phyloP scores from a whole-genome alignment of 1,284 basidiomycete genomes.

The Phellopilus nigrolimitatus region DNA sequence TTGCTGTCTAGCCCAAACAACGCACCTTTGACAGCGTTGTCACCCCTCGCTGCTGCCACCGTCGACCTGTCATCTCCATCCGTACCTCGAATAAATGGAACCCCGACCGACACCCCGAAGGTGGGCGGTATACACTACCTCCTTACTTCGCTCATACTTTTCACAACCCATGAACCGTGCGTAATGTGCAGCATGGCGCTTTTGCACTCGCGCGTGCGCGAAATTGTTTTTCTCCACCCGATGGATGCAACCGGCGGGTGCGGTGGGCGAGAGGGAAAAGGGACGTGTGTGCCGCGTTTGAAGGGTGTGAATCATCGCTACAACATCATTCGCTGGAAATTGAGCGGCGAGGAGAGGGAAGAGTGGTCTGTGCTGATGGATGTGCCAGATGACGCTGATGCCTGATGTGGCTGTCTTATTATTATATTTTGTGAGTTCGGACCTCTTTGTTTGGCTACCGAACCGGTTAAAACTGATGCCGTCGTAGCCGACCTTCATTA shows the following conservation, averaged over 20 bases:
- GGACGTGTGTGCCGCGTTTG: slow-evolving; percentile 64
- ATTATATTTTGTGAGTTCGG: neutral
- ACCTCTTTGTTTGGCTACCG: neutral
- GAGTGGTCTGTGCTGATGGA: neutral
- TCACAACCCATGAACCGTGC: slow-evolving; percentile 91
- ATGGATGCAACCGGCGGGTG: slow-evolving; percentile 75
- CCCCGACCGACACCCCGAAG: slow-evolving; percentile 10
- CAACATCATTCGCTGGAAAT: slow-evolving; percentile 58
- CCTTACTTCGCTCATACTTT: slow-evolving; percentile 75
- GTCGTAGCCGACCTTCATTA: too few species aligned
- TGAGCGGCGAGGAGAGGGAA: neutral
- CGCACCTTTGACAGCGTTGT: slow-evolving; percentile 19
- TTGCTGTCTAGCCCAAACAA: slow-evolving; percentile 18
- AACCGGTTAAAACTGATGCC: too few species aligned
- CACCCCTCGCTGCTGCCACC: neutral
- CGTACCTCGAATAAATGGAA: neutral
- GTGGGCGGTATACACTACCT: slow-evolving; percentile 77
- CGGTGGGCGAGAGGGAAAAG: slow-evolving; percentile 42
- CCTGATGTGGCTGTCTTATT: neutral
- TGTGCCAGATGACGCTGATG: slow-evolving; percentile 11
- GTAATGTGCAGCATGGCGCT: slow-evolving; percentile 95
- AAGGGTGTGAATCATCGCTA: slow-evolving; percentile 83
- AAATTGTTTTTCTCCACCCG: slow-evolving; percentile 71
- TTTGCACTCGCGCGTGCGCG: slow-evolving; percentile 84
- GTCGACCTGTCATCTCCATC: too few species aligned